Evolutionary conservation across 176 grass and related monocot genomes (phyloP).

Genomic region (Cenchrus americanus): DNA sequence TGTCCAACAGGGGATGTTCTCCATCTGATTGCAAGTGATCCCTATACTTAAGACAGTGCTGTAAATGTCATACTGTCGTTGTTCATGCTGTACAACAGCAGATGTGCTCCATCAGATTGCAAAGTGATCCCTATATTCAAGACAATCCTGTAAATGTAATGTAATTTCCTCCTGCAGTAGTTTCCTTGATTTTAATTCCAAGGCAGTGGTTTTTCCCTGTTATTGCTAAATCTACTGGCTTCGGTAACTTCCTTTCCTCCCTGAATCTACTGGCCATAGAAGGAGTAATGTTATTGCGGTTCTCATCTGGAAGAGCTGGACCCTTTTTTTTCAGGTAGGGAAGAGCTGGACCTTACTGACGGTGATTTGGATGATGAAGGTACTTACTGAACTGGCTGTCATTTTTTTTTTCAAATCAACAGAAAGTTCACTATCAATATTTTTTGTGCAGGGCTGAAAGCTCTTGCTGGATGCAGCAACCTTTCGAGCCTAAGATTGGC

Average conservation of each 20-base stretch:
- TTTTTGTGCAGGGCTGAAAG: constrained; percentile 63
- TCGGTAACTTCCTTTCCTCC: too few species aligned
- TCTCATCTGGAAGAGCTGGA: constrained; percentile 51
- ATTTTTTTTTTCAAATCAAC: not conserved
- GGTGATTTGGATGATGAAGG: constrained; percentile 90
- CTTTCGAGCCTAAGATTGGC: constrained; percentile 75
- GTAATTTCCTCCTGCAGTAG: not conserved
- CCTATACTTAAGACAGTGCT: not conserved
- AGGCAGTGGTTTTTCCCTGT: too few species aligned
- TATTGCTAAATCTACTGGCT: too few species aligned
- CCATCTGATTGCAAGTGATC: not conserved
- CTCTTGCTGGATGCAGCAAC: constrained; percentile 60
- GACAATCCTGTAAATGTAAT: not conserved
- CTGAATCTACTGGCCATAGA: not conserved
- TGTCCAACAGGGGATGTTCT: not conserved
- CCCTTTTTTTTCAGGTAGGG: too few species aligned
- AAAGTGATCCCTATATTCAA: not conserved
- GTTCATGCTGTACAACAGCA: not conserved
- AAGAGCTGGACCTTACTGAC: constrained; percentile 77
- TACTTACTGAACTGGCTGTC: constrained; percentile 33
- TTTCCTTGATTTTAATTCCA: not conserved
- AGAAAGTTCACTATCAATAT: constrained; percentile 1
- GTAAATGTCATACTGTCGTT: not conserved
- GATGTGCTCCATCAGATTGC: not conserved
- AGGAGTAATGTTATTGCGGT: constrained; percentile 16